Percentiles rank a stretch among this genome's conserved stretches.
Conservation (phyloP, 2,329 filamentous ascomycete species). For the Venturia asperata region DNA sequence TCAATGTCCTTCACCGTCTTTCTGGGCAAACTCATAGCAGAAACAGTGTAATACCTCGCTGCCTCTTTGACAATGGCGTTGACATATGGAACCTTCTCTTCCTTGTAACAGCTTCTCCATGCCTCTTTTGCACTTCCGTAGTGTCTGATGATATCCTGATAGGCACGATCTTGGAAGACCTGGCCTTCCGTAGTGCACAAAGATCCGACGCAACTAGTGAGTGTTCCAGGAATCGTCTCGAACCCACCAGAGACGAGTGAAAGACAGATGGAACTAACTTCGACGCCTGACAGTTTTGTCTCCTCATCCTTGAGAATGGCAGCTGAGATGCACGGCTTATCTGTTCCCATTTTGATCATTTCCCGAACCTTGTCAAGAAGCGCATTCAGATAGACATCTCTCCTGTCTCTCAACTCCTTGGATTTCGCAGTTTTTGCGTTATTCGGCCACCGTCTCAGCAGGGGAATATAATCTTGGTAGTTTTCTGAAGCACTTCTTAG, state of each 20-base stretch:
- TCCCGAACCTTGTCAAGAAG: constrained; percentile 45
- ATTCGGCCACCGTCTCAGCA: constrained; percentile 44
- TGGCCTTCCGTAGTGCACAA: constrained; percentile 44
- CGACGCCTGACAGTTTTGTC: constrained; percentile 46
- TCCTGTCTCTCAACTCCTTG: constrained; percentile 41
- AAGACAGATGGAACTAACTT: constrained; percentile 48
- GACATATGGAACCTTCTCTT: constrained; percentile 45
- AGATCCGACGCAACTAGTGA: constrained; percentile 47
- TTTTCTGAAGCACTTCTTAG: constrained; percentile 47
- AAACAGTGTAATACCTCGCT: constrained; percentile 48
- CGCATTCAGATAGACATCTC: constrained; percentile 45
- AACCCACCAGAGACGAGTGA: constrained; percentile 49
- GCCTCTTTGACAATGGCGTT: constrained; percentile 47
- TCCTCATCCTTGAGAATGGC: constrained; percentile 50
- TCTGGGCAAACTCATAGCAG: constrained; percentile 46
- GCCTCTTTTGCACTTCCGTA: constrained; percentile 43
- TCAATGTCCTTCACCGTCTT: constrained; percentile 45
- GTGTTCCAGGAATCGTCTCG: constrained; percentile 48
- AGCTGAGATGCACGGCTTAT: constrained; percentile 49
- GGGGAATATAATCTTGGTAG: constrained; percentile 48
- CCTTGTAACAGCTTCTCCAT: constrained; percentile 40
- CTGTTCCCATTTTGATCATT: constrained; percentile 46
- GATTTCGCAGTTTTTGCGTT: constrained; percentile 45
- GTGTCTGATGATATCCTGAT: constrained; percentile 44
- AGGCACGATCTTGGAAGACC: constrained; percentile 46